These are phyloP conservation scores for Citeromyces hawaiiensis DNA, from an alignment of 1,139 yeast species.

Conservation along the genomic window DNA sequence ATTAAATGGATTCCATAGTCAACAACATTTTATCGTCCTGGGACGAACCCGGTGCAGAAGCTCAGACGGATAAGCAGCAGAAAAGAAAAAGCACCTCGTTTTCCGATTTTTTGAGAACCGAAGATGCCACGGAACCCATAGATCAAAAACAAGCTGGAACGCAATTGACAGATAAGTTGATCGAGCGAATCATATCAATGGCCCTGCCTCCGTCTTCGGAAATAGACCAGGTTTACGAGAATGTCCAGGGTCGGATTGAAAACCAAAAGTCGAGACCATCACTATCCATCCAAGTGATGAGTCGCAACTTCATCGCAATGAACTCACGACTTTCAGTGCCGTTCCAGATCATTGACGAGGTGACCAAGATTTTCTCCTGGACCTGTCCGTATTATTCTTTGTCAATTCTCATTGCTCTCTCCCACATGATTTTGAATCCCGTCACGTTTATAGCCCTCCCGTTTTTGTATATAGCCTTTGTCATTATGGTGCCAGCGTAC, in stretches of 20 bases:
- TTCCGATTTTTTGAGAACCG: conserved; percentile 2
- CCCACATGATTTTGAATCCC: conserved; percentile 56
- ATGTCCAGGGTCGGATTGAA: conserved; percentile 33
- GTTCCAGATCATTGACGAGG: conserved; percentile 44
- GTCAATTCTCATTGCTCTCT: conserved; percentile 37
- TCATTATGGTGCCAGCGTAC: conserved; percentile 62
- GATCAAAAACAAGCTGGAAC: neutral
- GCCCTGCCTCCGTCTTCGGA: conserved; percentile 54
- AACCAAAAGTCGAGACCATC: conserved; percentile 56
- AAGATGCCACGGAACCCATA: neutral
- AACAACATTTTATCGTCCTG: conserved; percentile 13
- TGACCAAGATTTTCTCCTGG: conserved; percentile 51
- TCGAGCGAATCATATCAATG: conserved; percentile 58
- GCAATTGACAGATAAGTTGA: conserved; percentile 48
- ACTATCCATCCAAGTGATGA: conserved; percentile 55
- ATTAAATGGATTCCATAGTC: conserved; percentile 13
- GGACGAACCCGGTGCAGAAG: conserved; percentile 8
- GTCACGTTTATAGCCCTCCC: conserved; percentile 40
- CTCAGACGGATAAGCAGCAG: neutral
- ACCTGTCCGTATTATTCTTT: conserved; percentile 46
- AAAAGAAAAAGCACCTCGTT: conserved; percentile 1
- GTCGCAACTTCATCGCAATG: conserved; percentile 53
- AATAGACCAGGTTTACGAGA: conserved; percentile 20
- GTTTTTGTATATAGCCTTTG: conserved; percentile 33
- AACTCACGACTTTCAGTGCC: conserved; percentile 51